Base-by-base conservation (phyloP, 225 moss, liverwort and hornwort genomes). In the Pseudisothecium myosuroides region DNA sequence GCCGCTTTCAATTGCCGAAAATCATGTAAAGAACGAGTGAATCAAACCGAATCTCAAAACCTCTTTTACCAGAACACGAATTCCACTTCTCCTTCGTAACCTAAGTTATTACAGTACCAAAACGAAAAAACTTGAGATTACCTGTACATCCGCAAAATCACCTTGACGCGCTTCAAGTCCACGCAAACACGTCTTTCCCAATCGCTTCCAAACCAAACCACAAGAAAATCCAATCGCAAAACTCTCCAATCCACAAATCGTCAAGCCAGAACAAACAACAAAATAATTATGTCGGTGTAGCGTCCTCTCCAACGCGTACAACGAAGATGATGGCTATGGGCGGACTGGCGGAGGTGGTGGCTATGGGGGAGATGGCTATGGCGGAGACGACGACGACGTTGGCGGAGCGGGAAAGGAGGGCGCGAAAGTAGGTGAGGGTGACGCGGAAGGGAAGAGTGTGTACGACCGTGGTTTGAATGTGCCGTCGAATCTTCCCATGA, bases 141-240 rank as follows among this genome's bases (percentile, higher is more conserved):
- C 93, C 88, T 90, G 85, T 20, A 89, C 72, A 88, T 56, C 81
- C 71, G 39, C 93, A 65, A 92, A 80, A 90, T 84, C 77, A 92
- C 95, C 86, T 89, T 59, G 92, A 92, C 72, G 92, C 94, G 17
- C 92, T 94, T 85, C 91, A 58, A 91, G 85, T 85, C 92, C 90
- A 81, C 93, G 63, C 34, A 94, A 84, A 78, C 94, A 93, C 92
- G 91, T 92, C 12, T n/a, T n/a, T n/a, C n/a, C 89, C 71, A 62
- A 90, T 81, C 36, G 88, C 93, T 84, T 90, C 94, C 83, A 95
- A 66, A 50, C 95, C 92, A 69, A 92, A 91, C 3, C 36, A 94
- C 31, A 43, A 92, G 80, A 87, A 65, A 65, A 71, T 74, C n/a
- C 90, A 91, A 65, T 64, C 65, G 39, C 74, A 89, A 90, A 29